phyloP scores from a whole-genome alignment of 495 filamentous ascomycete species.

The Penicillium pancosmium region DNA sequence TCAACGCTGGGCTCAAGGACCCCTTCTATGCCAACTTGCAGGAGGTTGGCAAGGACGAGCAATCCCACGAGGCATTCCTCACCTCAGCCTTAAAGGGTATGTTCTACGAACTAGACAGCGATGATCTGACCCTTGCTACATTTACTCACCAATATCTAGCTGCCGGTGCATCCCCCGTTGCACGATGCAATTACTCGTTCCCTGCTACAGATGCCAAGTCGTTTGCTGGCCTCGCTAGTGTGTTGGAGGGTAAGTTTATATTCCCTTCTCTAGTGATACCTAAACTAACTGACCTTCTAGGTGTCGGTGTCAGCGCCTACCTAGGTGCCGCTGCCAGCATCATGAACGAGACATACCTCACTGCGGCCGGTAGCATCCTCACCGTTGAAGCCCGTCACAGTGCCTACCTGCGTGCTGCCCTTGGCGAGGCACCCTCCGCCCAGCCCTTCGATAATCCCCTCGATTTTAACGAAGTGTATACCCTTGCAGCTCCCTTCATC shows the following conservation, averaged over 20 bases:
- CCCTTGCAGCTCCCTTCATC: conserved; percentile 63
- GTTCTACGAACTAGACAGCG: neutral
- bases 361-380: conserved; percentile 63
- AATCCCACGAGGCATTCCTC: conserved; percentile 60
- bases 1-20: conserved; percentile 49
- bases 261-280: neutral
- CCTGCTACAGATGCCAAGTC: conserved; percentile 45
- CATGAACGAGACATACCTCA: conserved; percentile 53
- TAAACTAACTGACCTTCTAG: conserved; percentile 16
- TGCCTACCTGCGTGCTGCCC: conserved; percentile 56
- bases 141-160: conserved; percentile 23
- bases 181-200: conserved; percentile 60
- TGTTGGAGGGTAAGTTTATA: conserved; percentile 51
- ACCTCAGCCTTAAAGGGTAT: conserved; percentile 50
- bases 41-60: conserved; percentile 56
- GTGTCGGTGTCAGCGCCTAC: conserved; percentile 60
- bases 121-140: neutral
- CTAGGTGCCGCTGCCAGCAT: conserved; percentile 63
- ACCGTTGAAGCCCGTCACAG: conserved; percentile 65
- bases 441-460: conserved; percentile 61
- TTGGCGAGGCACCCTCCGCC: conserved; percentile 52
- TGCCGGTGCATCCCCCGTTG: conserved; percentile 50
- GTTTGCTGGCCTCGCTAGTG: conserved; percentile 54
- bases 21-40: conserved; percentile 57
- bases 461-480: conserved; percentile 60